Conservation (phyloP, 371 early-diverging fungal species). For the Saksenaea oblongispora region DNA sequence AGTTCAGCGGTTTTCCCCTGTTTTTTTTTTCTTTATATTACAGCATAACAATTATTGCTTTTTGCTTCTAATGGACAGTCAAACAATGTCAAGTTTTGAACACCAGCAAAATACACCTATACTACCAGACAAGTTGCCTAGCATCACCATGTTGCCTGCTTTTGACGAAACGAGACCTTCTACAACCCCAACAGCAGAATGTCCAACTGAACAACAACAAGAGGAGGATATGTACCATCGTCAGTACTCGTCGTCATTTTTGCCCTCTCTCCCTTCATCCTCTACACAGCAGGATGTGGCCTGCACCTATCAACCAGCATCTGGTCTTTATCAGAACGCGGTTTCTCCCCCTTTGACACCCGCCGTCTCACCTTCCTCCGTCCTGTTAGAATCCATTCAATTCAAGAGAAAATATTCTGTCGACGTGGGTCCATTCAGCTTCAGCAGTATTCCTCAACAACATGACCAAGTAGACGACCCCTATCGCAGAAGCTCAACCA, state of each 20-base stretch:
- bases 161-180: constrained; percentile 10
- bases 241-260: constrained; percentile 10
- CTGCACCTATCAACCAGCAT: constrained; percentile 5
- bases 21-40: constrained; percentile 9
- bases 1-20: background rate
- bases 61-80: background rate
- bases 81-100: constrained; percentile 13
- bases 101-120: constrained; percentile 22
- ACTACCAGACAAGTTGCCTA: constrained; percentile 23
- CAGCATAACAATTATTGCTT: background rate
- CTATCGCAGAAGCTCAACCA: constrained; percentile 15
- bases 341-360: constrained; percentile 35
- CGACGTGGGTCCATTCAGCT: constrained; percentile 24
- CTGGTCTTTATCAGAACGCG: constrained; percentile 15
- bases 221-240: background rate
- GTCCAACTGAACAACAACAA: background rate
- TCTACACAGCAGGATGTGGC: constrained; percentile 6
- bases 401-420: constrained; percentile 25
- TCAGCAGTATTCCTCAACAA: constrained; percentile 4
- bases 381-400: constrained; percentile 21
- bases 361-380: constrained; percentile 27
- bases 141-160: constrained; percentile 21
- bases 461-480: constrained; percentile 7
- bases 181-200: background rate
- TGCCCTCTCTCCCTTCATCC: constrained; percentile 9